Conservation (phyloP, 2,329 filamentous ascomycete species). For the Cryoendolithus antarcticus region DNA sequence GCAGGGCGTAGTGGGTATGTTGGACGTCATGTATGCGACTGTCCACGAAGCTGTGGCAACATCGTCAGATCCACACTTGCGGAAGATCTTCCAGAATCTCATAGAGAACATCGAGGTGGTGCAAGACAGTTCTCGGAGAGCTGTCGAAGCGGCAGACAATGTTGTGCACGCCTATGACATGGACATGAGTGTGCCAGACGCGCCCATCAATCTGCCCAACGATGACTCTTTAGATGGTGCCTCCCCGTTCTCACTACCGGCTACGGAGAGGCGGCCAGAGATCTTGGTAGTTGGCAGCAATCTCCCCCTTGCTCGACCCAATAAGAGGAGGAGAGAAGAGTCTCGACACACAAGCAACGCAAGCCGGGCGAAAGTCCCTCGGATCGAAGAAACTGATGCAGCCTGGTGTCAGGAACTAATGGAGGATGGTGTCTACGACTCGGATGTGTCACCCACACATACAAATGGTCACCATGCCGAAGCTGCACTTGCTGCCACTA, state of each 20-base stretch:
- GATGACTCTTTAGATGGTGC: constrained; percentile 15
- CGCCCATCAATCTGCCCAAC: constrained; percentile 23
- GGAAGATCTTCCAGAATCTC: constrained; percentile 47
- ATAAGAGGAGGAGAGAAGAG: constrained; percentile 30
- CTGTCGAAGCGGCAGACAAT: constrained; percentile 63
- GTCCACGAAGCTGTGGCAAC: constrained; percentile 52
- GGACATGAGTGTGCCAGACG: constrained; percentile 60
- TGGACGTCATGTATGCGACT: constrained; percentile 64
- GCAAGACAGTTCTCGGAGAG: constrained; percentile 59
- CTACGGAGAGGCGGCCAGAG: constrained; percentile 27
- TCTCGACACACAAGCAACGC: constrained; percentile 14
- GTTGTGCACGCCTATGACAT: constrained; percentile 65
- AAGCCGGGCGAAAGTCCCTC: constrained; percentile 14
- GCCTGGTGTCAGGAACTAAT: constrained; percentile 4
- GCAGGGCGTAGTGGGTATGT: constrained; percentile 65
- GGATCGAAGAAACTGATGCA: constrained; percentile 9
- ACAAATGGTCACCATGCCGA: neutral
- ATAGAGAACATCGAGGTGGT: constrained; percentile 60
- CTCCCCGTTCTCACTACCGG: constrained; percentile 12
- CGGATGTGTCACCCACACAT: no score
- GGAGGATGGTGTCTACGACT: no score
- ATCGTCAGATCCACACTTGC: constrained; percentile 37
- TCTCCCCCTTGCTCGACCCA: constrained; percentile 27
- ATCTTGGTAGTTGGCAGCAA: constrained; percentile 33
- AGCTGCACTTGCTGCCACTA: neutral